Evolutionary conservation across 306 rosid genomes (phyloP).

Genomic region (Arachis stenosperma): DNA sequence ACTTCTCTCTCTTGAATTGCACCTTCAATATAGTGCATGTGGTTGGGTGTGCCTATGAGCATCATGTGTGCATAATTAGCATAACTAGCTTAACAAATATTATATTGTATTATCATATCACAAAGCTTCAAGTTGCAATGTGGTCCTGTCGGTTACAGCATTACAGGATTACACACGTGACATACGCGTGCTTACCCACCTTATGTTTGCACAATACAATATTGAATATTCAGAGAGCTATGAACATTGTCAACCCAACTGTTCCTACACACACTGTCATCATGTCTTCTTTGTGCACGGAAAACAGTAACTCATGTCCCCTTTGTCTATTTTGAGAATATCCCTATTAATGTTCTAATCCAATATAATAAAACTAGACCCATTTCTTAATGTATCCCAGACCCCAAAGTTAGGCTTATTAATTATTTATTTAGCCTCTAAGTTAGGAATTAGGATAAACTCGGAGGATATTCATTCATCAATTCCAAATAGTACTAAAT

Average conservation of each 20-base stretch:
- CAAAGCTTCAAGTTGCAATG: constrained; percentile 34
- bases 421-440: not conserved
- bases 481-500: no score
- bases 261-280: constrained; percentile 41
- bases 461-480: constrained; percentile 1
- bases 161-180: constrained; percentile 46
- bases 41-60: constrained; percentile 21
- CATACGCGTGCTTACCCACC: constrained; percentile 47
- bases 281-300: constrained; percentile 39
- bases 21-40: constrained; percentile 28
- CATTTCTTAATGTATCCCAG: constrained; percentile 26
- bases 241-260: constrained; percentile 50
- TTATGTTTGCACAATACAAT: constrained; percentile 32
- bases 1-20: not conserved
- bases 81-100: not conserved
- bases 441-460: constrained; percentile 10
- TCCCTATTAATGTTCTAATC: not conserved
- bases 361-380: constrained; percentile 6
- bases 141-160: constrained; percentile 41
- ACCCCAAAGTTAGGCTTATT: constrained; percentile 21
- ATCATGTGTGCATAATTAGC: constrained; percentile 36
- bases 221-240: constrained; percentile 20
- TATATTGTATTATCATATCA: not conserved
- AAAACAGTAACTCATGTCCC: constrained; percentile 41
- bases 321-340: constrained; percentile 39